Conservation (phyloP, 2,329 filamentous ascomycete species). For the Tolypocladium nubicola region DNA sequence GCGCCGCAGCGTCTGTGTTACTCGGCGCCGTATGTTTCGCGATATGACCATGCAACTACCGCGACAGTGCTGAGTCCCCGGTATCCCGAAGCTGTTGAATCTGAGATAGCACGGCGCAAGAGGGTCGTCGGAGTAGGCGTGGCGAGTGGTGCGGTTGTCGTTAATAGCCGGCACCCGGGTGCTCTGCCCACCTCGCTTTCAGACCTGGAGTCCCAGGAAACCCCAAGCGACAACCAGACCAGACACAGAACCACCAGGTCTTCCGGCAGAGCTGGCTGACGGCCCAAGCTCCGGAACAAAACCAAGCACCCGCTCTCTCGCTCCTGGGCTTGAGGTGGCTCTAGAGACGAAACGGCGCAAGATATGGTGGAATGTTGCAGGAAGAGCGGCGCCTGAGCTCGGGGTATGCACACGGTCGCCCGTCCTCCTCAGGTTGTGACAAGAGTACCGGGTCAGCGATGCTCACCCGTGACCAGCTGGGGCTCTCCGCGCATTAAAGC, state of each 20-base stretch:
- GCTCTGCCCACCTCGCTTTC: neutral
- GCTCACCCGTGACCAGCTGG: constrained; percentile 27
- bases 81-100: neutral
- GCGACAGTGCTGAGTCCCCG: constrained; percentile 1
- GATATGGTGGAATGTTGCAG: neutral
- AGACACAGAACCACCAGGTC: neutral
- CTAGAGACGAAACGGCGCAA: neutral
- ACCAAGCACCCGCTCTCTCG: neutral
- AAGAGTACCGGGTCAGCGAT: constrained; percentile 12
- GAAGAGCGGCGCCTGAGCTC: neutral
- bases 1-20: constrained; percentile 12
- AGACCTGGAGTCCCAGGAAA: neutral
- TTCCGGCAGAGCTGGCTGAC: neutral
- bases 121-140: neutral
- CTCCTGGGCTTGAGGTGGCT: neutral
- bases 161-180: neutral
- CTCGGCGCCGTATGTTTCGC: constrained; percentile 8
- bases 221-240: neutral
- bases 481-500: constrained; percentile 34
- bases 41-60: constrained; percentile 9
- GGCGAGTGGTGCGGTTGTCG: neutral
- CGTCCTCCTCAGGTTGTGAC: constrained; percentile 5
- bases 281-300: neutral
- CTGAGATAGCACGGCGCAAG: neutral
- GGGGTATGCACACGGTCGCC: constrained; percentile 9